A percentile compares a stretch with the other conserved stretches of the same genome.
These are phyloP conservation scores for Diaporthe citrichinensis DNA, from an alignment of 2,329 filamentous ascomycete genomes.

Conservation along the genomic window DNA sequence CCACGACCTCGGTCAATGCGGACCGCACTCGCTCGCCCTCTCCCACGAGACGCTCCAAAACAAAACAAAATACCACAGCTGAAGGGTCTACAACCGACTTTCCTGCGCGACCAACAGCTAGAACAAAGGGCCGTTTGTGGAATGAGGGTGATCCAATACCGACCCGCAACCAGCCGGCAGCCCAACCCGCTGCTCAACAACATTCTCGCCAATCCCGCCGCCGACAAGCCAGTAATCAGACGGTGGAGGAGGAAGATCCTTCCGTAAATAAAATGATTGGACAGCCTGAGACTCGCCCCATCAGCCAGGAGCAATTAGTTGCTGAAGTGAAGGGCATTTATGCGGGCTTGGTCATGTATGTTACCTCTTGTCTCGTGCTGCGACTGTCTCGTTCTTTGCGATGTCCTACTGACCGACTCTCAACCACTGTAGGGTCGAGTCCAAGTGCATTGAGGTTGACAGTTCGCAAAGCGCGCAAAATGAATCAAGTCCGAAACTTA, in stretches of 20 bases:
- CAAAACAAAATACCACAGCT: not conserved
- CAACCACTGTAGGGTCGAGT: slow-evolving; percentile 70
- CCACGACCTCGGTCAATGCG: slow-evolving; percentile 1
- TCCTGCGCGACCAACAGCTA: slow-evolving; percentile 5
- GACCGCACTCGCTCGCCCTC: slow-evolving; percentile 31
- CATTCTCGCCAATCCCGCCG: not conserved
- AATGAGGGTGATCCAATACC: slow-evolving; percentile 29
- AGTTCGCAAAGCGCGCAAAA: slow-evolving; percentile 67
- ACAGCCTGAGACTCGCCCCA: slow-evolving; percentile 76
- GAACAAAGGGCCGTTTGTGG: slow-evolving; percentile 34
- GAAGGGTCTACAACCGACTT: slow-evolving; percentile 31
- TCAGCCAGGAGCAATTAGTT: slow-evolving; percentile 83
- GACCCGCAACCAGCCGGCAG: not conserved
- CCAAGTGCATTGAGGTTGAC: slow-evolving; percentile 88
- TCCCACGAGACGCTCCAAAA: not conserved
- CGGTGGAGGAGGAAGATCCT: slow-evolving; percentile 41
- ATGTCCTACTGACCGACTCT: not conserved
- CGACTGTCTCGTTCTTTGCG: not conserved
- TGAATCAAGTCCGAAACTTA: slow-evolving; percentile 60
- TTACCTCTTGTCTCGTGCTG: not conserved
- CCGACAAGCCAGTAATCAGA: not conserved
- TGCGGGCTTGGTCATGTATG: slow-evolving; percentile 79
- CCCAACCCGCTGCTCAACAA: slow-evolving; percentile 15
- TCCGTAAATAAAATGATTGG: slow-evolving; percentile 45
- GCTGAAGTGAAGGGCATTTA: slow-evolving; percentile 89